Percentiles rank a stretch among this genome's conserved stretches.
These are phyloP conservation scores for Aspergillus novofumigatus DNA, from an alignment of 2,329 filamentous ascomycete species.

Conservation along the genomic window DNA sequence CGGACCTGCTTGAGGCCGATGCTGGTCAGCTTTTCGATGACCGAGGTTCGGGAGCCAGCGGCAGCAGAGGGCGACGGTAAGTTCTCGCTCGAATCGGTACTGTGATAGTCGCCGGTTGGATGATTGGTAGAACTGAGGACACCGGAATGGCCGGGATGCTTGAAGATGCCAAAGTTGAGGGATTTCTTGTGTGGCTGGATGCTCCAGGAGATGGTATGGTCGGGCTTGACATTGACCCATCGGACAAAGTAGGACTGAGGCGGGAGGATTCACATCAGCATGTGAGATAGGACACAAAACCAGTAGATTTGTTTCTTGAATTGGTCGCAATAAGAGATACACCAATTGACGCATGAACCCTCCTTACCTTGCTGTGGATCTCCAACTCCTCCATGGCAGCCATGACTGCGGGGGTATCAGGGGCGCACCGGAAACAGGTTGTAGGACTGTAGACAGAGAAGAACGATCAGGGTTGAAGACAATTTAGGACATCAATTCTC, in stretches of 20 bases:
- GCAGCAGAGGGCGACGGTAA: conserved; percentile 20
- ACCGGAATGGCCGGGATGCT: conserved; percentile 74
- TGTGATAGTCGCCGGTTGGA: conserved; percentile 40
- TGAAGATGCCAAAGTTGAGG: conserved; percentile 97
- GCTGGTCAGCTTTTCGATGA: conserved; percentile 60
- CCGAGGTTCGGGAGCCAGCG: conserved; percentile 56
- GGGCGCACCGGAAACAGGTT: conserved; percentile 11
- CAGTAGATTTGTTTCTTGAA: not conserved
- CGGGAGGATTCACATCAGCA: conserved; percentile 19
- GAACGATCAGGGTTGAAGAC: not conserved
- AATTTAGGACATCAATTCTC: not conserved
- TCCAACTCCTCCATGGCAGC: conserved; percentile 95
- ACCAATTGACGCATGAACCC: not conserved
- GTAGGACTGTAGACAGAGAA: not conserved
- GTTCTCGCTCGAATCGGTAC: conserved; percentile 36
- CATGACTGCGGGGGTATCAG: conserved; percentile 51
- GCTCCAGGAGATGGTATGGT: conserved; percentile 94
- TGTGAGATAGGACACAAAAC: conserved; percentile 6
- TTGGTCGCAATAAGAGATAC: not conserved
- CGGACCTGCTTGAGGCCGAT: conserved; percentile 60
- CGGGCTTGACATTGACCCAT: conserved; percentile 88
- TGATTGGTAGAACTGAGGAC: conserved; percentile 44
- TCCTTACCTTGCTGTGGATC: conserved; percentile 87
- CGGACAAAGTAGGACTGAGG: conserved; percentile 90
- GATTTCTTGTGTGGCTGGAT: conserved; percentile 98